Conservation (phyloP, 805 yeast genomes). For the Lipomyces yamadae region DNA sequence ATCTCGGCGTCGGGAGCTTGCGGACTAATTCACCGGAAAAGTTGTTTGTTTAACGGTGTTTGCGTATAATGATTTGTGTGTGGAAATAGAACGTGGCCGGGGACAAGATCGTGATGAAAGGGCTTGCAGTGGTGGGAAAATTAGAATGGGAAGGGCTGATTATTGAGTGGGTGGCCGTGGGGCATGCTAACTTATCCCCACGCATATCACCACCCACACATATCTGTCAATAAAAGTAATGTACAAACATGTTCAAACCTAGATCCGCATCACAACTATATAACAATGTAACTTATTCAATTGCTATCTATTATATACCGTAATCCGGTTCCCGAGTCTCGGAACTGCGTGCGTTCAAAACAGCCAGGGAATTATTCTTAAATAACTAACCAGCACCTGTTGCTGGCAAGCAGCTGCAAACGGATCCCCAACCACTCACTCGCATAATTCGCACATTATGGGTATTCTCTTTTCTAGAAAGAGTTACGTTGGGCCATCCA, state of each 20-base stretch:
- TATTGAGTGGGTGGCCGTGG: neutral
- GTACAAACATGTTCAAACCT: no score
- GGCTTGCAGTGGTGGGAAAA: neutral
- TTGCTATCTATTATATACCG: no score
- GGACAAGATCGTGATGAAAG: neutral
- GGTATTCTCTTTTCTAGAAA: neutral
- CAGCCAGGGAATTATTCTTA: no score
- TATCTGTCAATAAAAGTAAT: no score
- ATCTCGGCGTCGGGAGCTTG: slow-evolving; percentile 3
- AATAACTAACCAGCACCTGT: no score
- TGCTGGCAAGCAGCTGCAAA: neutral
- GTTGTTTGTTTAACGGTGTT: neutral
- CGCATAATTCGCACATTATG: neutral
- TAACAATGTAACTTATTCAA: no score
- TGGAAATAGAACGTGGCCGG: neutral
- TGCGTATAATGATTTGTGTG: neutral
- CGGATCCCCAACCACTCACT: neutral
- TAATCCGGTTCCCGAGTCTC: no score
- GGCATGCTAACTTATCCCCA: neutral
- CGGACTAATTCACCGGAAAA: neutral
- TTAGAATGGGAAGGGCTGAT: neutral
- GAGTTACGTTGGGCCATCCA: no score
- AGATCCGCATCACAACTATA: no score
- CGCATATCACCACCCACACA: no score
- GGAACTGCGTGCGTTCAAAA: no score